Conservation (phyloP, 805 yeast species). For the Candida sonorensis region DNA sequence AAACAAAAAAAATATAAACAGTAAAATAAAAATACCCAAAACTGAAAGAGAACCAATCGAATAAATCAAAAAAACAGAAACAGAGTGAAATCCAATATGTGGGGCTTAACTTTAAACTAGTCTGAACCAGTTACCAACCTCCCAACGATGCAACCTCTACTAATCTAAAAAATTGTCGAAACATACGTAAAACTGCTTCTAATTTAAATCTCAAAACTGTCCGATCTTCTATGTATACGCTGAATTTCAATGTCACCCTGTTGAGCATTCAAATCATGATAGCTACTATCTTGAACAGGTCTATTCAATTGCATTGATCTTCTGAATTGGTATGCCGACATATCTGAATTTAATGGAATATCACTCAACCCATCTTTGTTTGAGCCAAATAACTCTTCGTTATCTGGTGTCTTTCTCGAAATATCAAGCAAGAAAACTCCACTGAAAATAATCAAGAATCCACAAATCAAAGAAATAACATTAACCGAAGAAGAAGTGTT, state of each 20-base stretch:
- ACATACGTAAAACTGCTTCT: too few relatives aligned
- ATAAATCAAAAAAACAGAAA: too few relatives aligned
- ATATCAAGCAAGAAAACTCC: conserved; percentile 83
- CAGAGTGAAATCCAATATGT: too few relatives aligned
- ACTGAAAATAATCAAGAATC: conserved; percentile 78
- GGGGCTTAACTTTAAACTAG: too few relatives aligned
- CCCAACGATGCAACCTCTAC: too few relatives aligned
- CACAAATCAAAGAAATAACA: conserved; percentile 73
- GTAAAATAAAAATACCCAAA: too few relatives aligned
- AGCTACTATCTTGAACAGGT: conserved; percentile 16
- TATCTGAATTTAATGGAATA: conserved; percentile 79
- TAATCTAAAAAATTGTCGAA: too few relatives aligned
- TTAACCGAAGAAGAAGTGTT: conserved; percentile 77
- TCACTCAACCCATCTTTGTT: conserved; percentile 45
- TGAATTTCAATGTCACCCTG: conserved; percentile 37
- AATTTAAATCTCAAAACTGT: conserved; percentile 58
- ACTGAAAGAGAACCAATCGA: too few relatives aligned
- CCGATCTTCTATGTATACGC: conserved; percentile 53
- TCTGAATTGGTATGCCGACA: conserved; percentile 67
- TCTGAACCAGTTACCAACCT: too few relatives aligned
- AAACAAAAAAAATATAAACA: too few relatives aligned
- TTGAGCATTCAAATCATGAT: conserved; percentile 15
- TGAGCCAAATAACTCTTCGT: conserved; percentile 34
- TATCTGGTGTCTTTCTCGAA: conserved; percentile 55
- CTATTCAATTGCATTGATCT: conserved; percentile 66